Evolutionary conservation across 139 green algal species (phyloP), one percentile per base, ranked within the genome.

Genomic region (Microglena sp.): DNA sequence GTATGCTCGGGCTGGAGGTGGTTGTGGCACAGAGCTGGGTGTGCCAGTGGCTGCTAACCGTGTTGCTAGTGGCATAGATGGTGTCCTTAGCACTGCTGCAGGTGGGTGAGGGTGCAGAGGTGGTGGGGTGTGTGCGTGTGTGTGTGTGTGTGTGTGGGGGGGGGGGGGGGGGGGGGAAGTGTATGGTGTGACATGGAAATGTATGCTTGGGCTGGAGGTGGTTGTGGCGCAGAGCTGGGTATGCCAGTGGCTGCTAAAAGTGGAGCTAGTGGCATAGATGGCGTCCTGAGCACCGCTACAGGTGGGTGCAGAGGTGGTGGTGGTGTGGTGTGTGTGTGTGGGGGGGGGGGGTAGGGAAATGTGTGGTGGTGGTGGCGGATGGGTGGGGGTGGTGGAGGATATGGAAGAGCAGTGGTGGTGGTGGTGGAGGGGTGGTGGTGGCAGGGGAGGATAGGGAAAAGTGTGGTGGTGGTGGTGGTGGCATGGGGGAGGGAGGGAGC

Each of bases 101-200:
- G 75, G 71, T 73, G 31, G n/a, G 58, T 43, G 15, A n/a, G n/a
- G n/a, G n/a, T n/a, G n/a, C n/a, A n/a, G n/a, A n/a, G n/a, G n/a
- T n/a, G n/a, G n/a, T n/a, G n/a, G n/a, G n/a, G n/a, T n/a, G n/a
- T n/a, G n/a, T n/a, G n/a, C n/a, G n/a, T n/a, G n/a, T n/a, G n/a
- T n/a, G n/a, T n/a, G n/a, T n/a, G n/a, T n/a, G n/a, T n/a, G n/a
- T n/a, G n/a, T n/a, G n/a, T n/a, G n/a, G n/a, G n/a, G n/a, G n/a
- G n/a, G n/a, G n/a, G n/a, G n/a, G n/a, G n/a, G n/a, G n/a, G n/a
- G n/a, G n/a, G n/a, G n/a, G n/a, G n/a, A n/a, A n/a, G n/a, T n/a
- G n/a, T n/a, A n/a, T n/a, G n/a, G n/a, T n/a, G n/a, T n/a, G n/a
- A 99, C 67, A 86, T 96, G 66, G 93, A 99, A 68, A 95, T 97